phyloP scores from a whole-genome alignment of 257 asterid genomes.

The Solanum microdontum region DNA sequence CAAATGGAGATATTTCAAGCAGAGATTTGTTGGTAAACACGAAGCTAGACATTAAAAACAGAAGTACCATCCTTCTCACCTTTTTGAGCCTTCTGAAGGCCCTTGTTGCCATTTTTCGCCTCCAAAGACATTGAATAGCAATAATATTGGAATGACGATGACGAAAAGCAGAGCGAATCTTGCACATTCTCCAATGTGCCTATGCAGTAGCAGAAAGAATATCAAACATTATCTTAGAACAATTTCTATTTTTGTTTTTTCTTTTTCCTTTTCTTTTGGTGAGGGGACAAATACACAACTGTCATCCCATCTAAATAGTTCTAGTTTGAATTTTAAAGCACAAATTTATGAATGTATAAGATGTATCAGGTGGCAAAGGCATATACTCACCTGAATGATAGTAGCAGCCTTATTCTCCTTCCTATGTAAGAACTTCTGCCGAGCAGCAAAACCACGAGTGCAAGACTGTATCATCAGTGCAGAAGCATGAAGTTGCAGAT shows the following conservation, averaged over 20 bases:
- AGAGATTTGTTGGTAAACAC: neutral
- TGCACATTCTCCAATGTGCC: slow-evolving; percentile 92
- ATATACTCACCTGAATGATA: slow-evolving; percentile 61
- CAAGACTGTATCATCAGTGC: slow-evolving; percentile 55
- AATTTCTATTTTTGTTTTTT: neutral
- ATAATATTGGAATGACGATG: slow-evolving; percentile 70
- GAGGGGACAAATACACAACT: neutral
- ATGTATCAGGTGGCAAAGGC: neutral
- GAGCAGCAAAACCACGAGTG: slow-evolving; percentile 65
- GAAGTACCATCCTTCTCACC: slow-evolving; percentile 29
- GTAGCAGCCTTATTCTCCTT: slow-evolving; percentile 76
- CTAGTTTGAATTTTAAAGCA: neutral
- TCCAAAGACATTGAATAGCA: slow-evolving; percentile 91
- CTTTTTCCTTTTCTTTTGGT: neutral
- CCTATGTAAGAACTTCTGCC: slow-evolving; percentile 37
- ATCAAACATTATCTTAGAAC: neutral
- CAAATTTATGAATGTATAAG: neutral
- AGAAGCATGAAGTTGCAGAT: slow-evolving; percentile 46
- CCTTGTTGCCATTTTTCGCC: slow-evolving; percentile 82
- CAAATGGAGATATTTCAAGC: neutral
- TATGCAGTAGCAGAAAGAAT: slow-evolving; percentile 17
- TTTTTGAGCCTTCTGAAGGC: slow-evolving; percentile 80
- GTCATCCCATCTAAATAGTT: neutral
- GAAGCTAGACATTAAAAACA: neutral
- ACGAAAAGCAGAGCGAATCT: slow-evolving; percentile 54